phyloP scores from a whole-genome alignment of 2,329 filamentous ascomycete species.

The Penicillium concentricum region DNA sequence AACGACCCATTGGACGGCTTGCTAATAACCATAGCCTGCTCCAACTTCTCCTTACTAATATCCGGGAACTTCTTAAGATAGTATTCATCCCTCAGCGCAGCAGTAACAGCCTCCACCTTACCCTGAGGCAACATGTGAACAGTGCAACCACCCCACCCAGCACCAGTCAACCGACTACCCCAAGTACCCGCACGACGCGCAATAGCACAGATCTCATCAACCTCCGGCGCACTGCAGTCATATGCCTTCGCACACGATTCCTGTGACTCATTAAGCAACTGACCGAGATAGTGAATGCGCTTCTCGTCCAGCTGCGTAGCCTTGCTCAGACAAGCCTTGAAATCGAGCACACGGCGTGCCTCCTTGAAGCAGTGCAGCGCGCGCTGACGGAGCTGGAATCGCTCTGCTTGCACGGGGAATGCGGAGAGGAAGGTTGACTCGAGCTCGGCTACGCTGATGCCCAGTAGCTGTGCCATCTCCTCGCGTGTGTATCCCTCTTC shows the following conservation, averaged over 20 bases:
- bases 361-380: constrained; percentile 90
- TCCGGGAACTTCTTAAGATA: constrained; percentile 70
- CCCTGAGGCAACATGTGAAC: constrained; percentile 87
- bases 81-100: constrained; percentile 77
- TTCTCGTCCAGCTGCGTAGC: constrained; percentile 59
- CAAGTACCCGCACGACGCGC: constrained; percentile 76
- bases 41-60: constrained; percentile 69
- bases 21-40: constrained; percentile 81
- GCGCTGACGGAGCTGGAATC: constrained; percentile 83
- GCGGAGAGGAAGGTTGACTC: constrained; percentile 77
- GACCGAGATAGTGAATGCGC: constrained; percentile 72
- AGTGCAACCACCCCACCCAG: constrained; percentile 94
- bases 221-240: constrained; percentile 87
- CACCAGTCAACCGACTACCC: constrained; percentile 83
- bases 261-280: constrained; percentile 86
- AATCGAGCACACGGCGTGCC: constrained; percentile 79
- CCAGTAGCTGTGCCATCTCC: constrained; percentile 73
- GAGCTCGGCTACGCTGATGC: constrained; percentile 67
- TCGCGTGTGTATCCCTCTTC: constrained; percentile 84
- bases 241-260: constrained; percentile 81
- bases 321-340: constrained; percentile 69
- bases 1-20: constrained; percentile 60
- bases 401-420: constrained; percentile 84
- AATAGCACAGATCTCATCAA: constrained; percentile 84
- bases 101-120: constrained; percentile 74